phyloP scores from a whole-genome alignment of 2,329 filamentous ascomycete genomes.

The Myrmaecium sp. region DNA sequence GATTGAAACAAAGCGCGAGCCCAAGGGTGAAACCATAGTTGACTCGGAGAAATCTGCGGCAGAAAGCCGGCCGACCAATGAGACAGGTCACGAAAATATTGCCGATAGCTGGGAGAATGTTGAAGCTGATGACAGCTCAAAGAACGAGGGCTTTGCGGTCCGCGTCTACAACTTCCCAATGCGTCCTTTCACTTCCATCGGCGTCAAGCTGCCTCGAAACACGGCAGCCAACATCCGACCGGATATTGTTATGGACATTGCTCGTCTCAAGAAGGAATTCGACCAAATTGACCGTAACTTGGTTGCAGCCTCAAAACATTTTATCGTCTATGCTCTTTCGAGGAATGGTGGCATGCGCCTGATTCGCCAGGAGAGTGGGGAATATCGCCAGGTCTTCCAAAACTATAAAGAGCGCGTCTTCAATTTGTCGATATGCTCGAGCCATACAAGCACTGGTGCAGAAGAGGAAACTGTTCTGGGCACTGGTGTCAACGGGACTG shows the following conservation, averaged over 20 bases:
- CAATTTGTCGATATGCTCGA: conserved; percentile 71
- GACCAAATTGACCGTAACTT: conserved; percentile 93
- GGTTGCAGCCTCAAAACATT: conserved; percentile 73
- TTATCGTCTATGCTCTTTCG: conserved; percentile 86
- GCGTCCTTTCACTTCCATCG: conserved; percentile 87
- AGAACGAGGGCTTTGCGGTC: conserved; percentile 51
- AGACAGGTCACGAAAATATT: conserved; percentile 37
- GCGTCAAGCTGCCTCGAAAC: conserved; percentile 41
- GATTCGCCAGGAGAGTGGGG: conserved; percentile 85
- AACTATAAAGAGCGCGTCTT: conserved; percentile 88
- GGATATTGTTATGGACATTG: conserved; percentile 78
- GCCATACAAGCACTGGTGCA: no score
- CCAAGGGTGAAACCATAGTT: no score
- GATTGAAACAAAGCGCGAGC: conserved; percentile 18
- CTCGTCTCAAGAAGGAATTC: conserved; percentile 90
- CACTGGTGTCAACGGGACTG: conserved; percentile 83
- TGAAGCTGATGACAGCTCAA: conserved; percentile 52
- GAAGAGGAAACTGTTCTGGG: conserved; percentile 73
- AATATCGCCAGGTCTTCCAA: conserved; percentile 80
- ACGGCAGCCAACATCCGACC: conserved; percentile 50
- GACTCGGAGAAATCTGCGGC: no score
- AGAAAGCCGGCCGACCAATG: no score
- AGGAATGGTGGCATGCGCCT: conserved; percentile 87
- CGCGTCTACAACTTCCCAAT: conserved; percentile 92
- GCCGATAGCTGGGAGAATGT: conserved; percentile 89